A percentile compares a stretch with the other conserved stretches of the same genome.
Conservation (phyloP, 371 early-diverging fungal species). For the Polyrhizophydium stewartii region DNA sequence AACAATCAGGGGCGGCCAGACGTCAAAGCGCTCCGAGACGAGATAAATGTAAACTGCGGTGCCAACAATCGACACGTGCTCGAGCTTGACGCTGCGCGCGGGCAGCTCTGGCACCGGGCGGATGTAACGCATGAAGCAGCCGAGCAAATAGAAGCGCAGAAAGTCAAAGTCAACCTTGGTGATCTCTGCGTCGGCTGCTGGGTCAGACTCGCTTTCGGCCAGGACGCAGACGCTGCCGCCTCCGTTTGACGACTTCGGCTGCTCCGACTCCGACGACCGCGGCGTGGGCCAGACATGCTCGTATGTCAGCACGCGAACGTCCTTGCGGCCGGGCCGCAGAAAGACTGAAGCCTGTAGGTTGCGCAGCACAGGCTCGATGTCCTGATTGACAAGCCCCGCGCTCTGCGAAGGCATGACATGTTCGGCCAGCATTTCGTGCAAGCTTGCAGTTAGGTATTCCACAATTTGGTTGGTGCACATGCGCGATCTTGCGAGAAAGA, state of each 20-base stretch:
- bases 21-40: conserved; percentile 33
- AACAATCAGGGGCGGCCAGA: conserved; percentile 41
- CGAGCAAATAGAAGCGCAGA: conserved; percentile 13
- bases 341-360: conserved; percentile 40
- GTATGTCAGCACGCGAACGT: conserved; percentile 14
- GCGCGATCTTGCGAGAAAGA: neutral
- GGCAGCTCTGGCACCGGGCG: conserved; percentile 2
- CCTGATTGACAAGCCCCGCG: conserved; percentile 32
- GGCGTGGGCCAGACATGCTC: conserved; percentile 1
- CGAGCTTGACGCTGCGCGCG: conserved; percentile 7
- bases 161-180: conserved; percentile 10
- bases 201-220: neutral
- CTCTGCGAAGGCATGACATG: too few species aligned
- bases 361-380: conserved; percentile 47
- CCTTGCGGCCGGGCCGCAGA: conserved; percentile 22
- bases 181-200: neutral
- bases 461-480: neutral
- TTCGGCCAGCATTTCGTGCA: neutral
- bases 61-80: conserved; percentile 22
- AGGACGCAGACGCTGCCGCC: too few species aligned
- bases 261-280: neutral
- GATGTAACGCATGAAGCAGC: conserved; percentile 8
- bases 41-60: conserved; percentile 37
- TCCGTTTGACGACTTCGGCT: too few species aligned
- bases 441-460: neutral